These are phyloP conservation scores for Dictyostelium intermedium DNA, from an alignment of 78 protist genomes.

Conservation along the genomic window DNA sequence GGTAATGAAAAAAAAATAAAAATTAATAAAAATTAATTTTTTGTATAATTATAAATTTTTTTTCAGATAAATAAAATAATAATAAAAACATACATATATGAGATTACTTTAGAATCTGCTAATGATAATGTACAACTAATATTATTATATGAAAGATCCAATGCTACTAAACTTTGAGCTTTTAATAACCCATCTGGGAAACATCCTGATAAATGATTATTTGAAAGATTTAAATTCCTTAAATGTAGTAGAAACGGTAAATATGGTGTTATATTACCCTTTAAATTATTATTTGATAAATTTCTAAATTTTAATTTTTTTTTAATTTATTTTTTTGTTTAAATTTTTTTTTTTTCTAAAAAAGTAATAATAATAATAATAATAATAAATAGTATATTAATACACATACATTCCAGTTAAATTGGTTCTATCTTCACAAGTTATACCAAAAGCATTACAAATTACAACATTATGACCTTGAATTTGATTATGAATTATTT, in stretches of 20 bases:
- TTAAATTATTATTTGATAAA: conserved; percentile 29
- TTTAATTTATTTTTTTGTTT: neutral
- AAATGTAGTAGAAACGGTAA: neutral
- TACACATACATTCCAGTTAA: conserved; percentile 1
- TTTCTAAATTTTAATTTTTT: neutral
- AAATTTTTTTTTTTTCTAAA: too few relatives aligned
- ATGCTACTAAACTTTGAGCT: neutral
- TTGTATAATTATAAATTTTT: too few relatives aligned
- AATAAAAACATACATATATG: neutral
- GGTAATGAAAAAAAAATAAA: neutral
- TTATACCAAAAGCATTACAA: conserved; percentile 23
- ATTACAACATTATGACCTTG: neutral
- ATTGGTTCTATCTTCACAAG: neutral
- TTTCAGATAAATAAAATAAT: neutral
- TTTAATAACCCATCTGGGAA: neutral
- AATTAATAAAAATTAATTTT: neutral
- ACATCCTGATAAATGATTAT: neutral
- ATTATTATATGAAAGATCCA: neutral
- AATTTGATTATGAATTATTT: neutral
- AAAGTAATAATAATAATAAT: neutral
- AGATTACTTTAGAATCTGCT: neutral
- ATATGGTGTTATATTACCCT: neutral
- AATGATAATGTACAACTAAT: neutral
- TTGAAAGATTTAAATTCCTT: conserved; percentile 7
- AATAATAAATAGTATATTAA: too few relatives aligned